Evolutionary conservation across 306 rosid species (phyloP).

Genomic region (Quercus variabilis): DNA sequence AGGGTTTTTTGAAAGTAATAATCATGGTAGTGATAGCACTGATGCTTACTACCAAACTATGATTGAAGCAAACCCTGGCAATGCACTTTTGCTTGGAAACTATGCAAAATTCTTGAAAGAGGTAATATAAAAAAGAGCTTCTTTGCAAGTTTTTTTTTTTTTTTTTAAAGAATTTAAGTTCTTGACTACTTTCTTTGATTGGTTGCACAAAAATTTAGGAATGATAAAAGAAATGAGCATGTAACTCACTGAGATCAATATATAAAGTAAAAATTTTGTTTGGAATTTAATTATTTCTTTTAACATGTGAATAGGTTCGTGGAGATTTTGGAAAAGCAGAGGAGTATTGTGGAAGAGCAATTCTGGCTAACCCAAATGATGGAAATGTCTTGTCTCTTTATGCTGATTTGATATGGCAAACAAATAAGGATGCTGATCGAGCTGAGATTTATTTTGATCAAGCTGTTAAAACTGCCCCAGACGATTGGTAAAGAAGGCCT

Average conservation of each 20-base stretch:
- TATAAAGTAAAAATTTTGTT: neutral
- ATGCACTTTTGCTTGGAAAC: constrained; percentile 73
- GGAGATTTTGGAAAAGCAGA: constrained; percentile 67
- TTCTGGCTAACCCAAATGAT: constrained; percentile 62
- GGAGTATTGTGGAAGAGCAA: constrained; percentile 71
- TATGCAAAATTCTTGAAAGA: constrained; percentile 85
- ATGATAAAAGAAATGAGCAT: neutral
- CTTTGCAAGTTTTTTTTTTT: neutral
- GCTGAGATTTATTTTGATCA: constrained; percentile 68
- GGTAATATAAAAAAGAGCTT: constrained; percentile 28
- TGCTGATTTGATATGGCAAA: constrained; percentile 69
- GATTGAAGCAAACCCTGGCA: constrained; percentile 71
- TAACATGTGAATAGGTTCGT: constrained; percentile 39
- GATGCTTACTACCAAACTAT: constrained; percentile 66
- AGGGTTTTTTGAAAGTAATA: constrained; percentile 35
- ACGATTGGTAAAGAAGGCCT: constrained; percentile 49
- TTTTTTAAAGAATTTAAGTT: neutral
- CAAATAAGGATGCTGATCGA: constrained; percentile 51
- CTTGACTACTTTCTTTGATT: constrained; percentile 2
- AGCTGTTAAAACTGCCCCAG: constrained; percentile 64
- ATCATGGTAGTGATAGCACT: constrained; percentile 38
- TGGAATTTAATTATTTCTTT: constrained; percentile 2
- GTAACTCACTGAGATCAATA: neutral
- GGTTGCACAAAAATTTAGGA: neutral
- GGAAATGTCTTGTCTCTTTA: constrained; percentile 48